phyloP scores from a whole-genome alignment of 208 protist genomes.

The Spongospora subterranea region DNA sequence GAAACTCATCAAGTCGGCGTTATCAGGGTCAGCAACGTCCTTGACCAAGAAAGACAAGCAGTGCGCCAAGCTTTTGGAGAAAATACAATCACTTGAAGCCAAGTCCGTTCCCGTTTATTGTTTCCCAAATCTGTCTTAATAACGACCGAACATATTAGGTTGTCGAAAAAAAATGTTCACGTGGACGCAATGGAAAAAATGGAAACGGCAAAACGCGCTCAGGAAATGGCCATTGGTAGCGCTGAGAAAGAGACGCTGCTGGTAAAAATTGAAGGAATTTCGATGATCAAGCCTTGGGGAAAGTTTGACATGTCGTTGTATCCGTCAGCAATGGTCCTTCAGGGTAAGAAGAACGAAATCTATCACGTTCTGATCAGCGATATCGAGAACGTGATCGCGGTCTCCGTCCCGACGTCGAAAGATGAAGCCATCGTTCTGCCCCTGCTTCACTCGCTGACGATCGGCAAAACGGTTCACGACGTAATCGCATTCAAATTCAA shows the following conservation, averaged over 20 bases:
- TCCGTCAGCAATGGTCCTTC: slow-evolving; percentile 10
- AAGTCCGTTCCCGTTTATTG: not conserved
- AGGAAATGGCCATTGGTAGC: not conserved
- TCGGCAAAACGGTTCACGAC: slow-evolving; percentile 33
- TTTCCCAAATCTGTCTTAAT: not conserved
- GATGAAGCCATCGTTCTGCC: slow-evolving; percentile 26
- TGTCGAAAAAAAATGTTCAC: not conserved
- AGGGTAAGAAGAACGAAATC: not conserved
- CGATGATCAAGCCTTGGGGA: slow-evolving; percentile 12
- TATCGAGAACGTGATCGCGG: not conserved
- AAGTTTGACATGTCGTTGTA: not conserved
- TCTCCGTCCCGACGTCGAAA: not conserved
- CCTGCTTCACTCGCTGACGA: slow-evolving; percentile 3
- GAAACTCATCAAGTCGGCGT: slow-evolving; percentile 19
- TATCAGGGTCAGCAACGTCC: not conserved
- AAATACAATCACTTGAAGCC: not conserved
- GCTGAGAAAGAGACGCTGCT: not conserved
- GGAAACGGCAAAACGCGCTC: not conserved
- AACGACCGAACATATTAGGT: too few species aligned
- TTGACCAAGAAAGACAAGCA: not conserved
- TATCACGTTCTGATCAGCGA: slow-evolving; percentile 35
- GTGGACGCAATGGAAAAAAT: not conserved
- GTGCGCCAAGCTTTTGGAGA: slow-evolving; percentile 4
- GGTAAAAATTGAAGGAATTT: not conserved
- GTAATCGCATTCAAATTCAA: slow-evolving; percentile 12